These are phyloP conservation scores for Clarireedia paspali DNA, from an alignment of 2,329 filamentous ascomycete genomes.

Conservation along the genomic window DNA sequence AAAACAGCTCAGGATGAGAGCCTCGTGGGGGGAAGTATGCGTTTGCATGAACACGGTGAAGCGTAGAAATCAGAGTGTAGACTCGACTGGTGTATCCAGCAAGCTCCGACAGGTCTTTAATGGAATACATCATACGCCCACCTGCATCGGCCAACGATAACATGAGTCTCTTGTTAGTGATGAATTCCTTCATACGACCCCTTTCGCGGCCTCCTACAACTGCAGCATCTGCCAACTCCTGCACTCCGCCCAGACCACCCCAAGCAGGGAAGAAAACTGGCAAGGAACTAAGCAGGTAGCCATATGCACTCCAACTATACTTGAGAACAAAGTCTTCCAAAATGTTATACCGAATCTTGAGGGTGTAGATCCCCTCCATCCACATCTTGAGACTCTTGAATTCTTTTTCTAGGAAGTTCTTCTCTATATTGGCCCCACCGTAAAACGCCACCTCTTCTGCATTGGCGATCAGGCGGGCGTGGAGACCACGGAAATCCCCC, in stretches of 20 bases:
- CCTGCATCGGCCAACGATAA: conserved; percentile 92
- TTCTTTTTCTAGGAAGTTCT: conserved; percentile 81
- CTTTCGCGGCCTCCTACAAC: conserved; percentile 59
- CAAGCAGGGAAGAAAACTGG: conserved; percentile 92
- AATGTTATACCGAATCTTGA: conserved; percentile 98
- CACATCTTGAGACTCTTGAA: conserved; percentile 89
- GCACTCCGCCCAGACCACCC: conserved; percentile 72
- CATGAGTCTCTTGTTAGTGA: conserved; percentile 98
- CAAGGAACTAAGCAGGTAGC: conserved; percentile 85
- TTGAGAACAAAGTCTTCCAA: conserved; percentile 97
- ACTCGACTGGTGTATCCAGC: conserved; percentile 94
- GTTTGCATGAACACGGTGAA: conserved; percentile 87
- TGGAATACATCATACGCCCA: conserved; percentile 98
- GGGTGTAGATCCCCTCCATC: conserved; percentile 98
- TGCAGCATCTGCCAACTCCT: conserved; percentile 51
- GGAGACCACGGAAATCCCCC: conserved; percentile 86
- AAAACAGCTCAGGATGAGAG: conserved; percentile 71
- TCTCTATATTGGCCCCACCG: conserved; percentile 90
- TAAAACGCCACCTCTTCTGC: conserved; percentile 98
- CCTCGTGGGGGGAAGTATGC: conserved; percentile 69
- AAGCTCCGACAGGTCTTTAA: conserved; percentile 94
- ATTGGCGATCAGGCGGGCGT: conserved; percentile 89
- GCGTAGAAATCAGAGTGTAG: conserved; percentile 88
- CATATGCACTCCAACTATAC: conserved; percentile 97
- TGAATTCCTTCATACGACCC: conserved; percentile 94